Evolutionary conservation across 352 stramenopile species (phyloP), one percentile per base, ranked within the genome.

Genomic region (Phytophthora sp.): DNA sequence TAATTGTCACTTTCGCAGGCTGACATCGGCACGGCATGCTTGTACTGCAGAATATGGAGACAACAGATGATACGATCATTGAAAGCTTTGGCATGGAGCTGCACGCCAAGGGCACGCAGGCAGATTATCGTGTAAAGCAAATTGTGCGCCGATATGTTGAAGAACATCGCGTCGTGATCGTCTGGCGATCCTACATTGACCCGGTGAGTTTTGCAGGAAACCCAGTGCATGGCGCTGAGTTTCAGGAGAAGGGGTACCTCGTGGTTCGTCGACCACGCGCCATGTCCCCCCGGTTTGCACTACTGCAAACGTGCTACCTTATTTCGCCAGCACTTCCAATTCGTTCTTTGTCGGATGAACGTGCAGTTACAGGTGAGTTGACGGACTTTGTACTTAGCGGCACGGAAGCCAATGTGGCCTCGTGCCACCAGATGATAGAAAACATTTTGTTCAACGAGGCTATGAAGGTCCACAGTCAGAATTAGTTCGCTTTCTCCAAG

Each of bases 221-320:
- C 20, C 71, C 74, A 20, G 37, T 82, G 7, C 31, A 62, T 13
- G 76, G 71, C 13, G 68, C 71, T 17, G 69, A 73, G 39, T 85
- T 85, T 48, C 51, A 61, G 30, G 76, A 88, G 54, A 73, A 78
- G 37, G 74, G 78, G 0, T 88, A 84, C 56, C 70, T 88, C 27
- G 41, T 85, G 12, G 59, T 88, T 18, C 74, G 73, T 30, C 67
- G 69, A 5, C 63, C 71, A n/a, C 56, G 34, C 11, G 62, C 61
- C 2, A 66, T 72, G 34, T 48, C 67, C 12, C 28, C 46, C 10
- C 43, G 53, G 23, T 72, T 48, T 21, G 59, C 70, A 23, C 59
- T 86, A n/a, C 45, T 88, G 44, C 75, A 84, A 49, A 74, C 76
- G 49, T 80, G 73, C 54, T 79, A 79, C 52, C 66, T 88, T 18